Evolutionary conservation across 2,329 filamentous ascomycete genomes (phyloP), one percentile per base, ranked within the genome.

Genomic region (Apiospora aurea): DNA sequence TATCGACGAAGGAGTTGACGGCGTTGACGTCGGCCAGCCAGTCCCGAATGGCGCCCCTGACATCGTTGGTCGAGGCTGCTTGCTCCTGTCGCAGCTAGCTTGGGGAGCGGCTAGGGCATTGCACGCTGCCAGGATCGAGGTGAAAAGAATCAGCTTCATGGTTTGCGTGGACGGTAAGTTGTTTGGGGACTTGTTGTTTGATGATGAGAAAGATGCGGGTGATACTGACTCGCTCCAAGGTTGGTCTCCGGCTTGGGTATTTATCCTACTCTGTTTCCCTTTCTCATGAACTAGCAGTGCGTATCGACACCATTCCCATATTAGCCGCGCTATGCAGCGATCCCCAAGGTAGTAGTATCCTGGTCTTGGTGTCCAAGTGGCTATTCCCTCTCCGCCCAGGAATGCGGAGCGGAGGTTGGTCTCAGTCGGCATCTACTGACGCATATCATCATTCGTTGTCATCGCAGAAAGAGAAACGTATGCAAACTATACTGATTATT

Each of bases 1-100:
- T 68, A 41, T 46, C 67, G 41, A 68, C 24, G n/a, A 68, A 68
- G 24, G 67, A 29, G 41, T 68, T 68, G 24, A 68, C 67, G 6
- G 41, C 47, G 41, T 68, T 68, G n/a, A 68, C 67, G 41, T 29
- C n/a, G 2, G 24, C 16, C n/a, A 68, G 67, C 67, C 67, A 68
- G 67, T 68, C 67, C 0, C 41, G 67, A 41, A 68, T 46, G 2
- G 67, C 67, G 0, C 34, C 41, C 2, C 13, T 38, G 11, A 41
- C 24, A 29, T 68, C 43, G 11, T 11, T 13, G 1, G 11, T 41
- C 7, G 24, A 46, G 2, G 67, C 67, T 47, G n/a, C 13, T 47
- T 10, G 21, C 7, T 47, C 6, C 3, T 5, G 41, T 68, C 41
- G n/a, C 67, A 68, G n/a, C 5, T n/a, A 2, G n/a, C 67, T 7